Evolutionary conservation across 2,329 filamentous ascomycete species (phyloP).

Genomic region (Fonsecaea erecta): DNA sequence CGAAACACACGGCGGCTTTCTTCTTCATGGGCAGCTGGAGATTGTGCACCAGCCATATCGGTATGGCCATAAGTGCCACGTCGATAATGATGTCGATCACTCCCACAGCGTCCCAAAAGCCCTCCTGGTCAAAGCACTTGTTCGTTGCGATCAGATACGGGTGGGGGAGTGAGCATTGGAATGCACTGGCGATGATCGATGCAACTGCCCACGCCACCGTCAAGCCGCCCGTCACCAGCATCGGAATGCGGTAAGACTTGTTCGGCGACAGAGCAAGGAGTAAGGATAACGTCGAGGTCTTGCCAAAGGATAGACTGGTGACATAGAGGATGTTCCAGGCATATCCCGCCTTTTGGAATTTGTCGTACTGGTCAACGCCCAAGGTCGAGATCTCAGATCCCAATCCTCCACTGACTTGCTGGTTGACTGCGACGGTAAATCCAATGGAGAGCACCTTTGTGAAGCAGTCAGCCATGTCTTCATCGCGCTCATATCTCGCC

Average conservation of each 20-base stretch:
- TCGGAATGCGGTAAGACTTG: slow-evolving; percentile 24
- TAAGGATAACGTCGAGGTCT: slow-evolving; percentile 21
- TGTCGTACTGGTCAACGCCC: slow-evolving; percentile 11
- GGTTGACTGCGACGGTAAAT: slow-evolving; percentile 35
- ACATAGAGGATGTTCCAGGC: slow-evolving; percentile 36
- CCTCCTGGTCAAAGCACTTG: slow-evolving; percentile 33
- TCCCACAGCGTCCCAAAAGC: slow-evolving; percentile 33
- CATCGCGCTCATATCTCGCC: slow-evolving; percentile 1
- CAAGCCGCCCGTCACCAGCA: slow-evolving; percentile 24
- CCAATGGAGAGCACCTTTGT: slow-evolving; percentile 19
- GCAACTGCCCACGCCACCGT: slow-evolving; percentile 31
- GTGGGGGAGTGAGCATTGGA: slow-evolving; percentile 35
- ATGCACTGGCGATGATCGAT: slow-evolving; percentile 31
- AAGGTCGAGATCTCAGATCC: slow-evolving; percentile 26
- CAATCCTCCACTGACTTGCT: slow-evolving; percentile 34
- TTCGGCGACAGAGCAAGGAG: slow-evolving; percentile 23
- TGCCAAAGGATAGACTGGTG: slow-evolving; percentile 18
- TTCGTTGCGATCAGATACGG: slow-evolving; percentile 26
- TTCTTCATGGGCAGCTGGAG: slow-evolving; percentile 34
- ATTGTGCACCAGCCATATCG: slow-evolving; percentile 34
- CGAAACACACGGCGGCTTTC: slow-evolving; percentile 32
- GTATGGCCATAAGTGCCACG: slow-evolving; percentile 33
- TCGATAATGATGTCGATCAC: slow-evolving; percentile 35
- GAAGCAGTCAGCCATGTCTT: not conserved
- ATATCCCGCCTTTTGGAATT: slow-evolving; percentile 34